These are phyloP conservation scores for Fusarium verticillioides DNA, from an alignment of 2,329 filamentous ascomycete genomes.

Conservation along the genomic window DNA sequence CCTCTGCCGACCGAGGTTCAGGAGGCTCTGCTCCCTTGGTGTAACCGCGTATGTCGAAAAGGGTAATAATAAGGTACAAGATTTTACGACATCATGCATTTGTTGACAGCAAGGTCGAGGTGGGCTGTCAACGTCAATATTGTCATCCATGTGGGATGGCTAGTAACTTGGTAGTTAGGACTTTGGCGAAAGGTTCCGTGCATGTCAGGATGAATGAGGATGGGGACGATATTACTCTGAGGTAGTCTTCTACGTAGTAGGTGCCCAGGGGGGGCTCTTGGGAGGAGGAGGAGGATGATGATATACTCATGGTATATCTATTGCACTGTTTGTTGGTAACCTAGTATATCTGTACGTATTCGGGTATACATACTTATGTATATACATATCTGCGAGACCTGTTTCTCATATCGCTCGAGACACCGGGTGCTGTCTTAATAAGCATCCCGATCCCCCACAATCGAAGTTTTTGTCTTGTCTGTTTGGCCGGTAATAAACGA, in stretches of 20 bases:
- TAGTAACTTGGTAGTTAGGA: not conserved
- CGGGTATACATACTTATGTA: not conserved
- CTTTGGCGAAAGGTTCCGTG: conserved; percentile 31
- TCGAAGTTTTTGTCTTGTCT: not conserved
- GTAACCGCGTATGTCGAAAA: not conserved
- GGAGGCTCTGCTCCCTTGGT: conserved; percentile 16
- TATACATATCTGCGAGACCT: not conserved
- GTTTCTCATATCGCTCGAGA: not conserved
- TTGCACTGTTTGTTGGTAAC: not conserved
- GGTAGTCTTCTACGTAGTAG: not conserved
- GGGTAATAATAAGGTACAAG: conserved; percentile 5
- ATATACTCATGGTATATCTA: not conserved
- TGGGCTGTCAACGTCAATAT: not conserved
- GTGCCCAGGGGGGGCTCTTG: not conserved
- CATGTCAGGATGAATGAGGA: not conserved
- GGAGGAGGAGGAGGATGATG: not conserved
- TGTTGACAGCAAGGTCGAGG: not conserved
- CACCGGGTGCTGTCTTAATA: not conserved
- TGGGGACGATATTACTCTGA: not conserved
- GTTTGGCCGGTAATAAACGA: conserved; percentile 21
- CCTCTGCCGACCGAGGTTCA: conserved; percentile 8
- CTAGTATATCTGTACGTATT: not conserved
- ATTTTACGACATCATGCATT: not conserved
- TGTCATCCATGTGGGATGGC: not conserved
- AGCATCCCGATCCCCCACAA: not conserved